Evolutionary conservation across 2,329 filamentous ascomycete species (phyloP).

Genomic region (Aphanocladium album): DNA sequence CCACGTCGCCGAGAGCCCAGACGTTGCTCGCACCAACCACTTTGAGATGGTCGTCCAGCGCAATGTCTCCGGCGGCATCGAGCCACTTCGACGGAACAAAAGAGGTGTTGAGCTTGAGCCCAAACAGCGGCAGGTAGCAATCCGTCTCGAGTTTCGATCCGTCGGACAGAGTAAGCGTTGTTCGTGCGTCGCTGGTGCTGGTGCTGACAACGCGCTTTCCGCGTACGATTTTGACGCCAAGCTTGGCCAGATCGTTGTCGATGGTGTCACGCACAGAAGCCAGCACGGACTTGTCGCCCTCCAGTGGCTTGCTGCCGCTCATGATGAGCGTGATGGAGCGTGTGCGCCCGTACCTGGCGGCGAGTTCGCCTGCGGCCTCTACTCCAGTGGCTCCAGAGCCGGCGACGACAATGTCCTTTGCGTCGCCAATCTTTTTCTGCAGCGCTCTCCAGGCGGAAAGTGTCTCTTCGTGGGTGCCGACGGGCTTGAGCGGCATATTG

Average conservation of each 20-base stretch:
- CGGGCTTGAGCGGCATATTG: slow-evolving; percentile 42
- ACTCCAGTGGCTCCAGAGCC: slow-evolving; percentile 35
- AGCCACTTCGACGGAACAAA: slow-evolving; percentile 33
- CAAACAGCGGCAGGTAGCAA: slow-evolving; percentile 41
- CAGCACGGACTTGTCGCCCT: slow-evolving; percentile 16
- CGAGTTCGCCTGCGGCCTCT: slow-evolving; percentile 34
- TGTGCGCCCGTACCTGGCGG: slow-evolving; percentile 24
- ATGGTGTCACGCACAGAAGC: slow-evolving; percentile 27
- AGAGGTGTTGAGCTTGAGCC: slow-evolving; percentile 36
- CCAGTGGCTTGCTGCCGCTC: slow-evolving; percentile 15
- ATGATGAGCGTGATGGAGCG: slow-evolving; percentile 25
- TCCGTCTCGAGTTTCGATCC: slow-evolving; percentile 27
- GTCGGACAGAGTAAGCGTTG: slow-evolving; percentile 26
- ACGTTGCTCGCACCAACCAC: slow-evolving; percentile 30
- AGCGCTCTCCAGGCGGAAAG: slow-evolving; percentile 29
- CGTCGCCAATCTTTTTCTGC: slow-evolving; percentile 18
- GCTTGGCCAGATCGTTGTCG: slow-evolving; percentile 20
- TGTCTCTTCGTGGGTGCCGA: slow-evolving; percentile 40
- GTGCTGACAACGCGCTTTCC: slow-evolving; percentile 27
- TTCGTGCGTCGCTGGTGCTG: slow-evolving; percentile 7
- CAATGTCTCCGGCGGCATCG: slow-evolving; percentile 28
- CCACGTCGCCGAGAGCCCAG: slow-evolving; percentile 39
- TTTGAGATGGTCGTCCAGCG: slow-evolving; percentile 29
- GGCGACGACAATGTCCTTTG: slow-evolving; percentile 32
- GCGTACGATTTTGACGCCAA: slow-evolving; percentile 26